Percentiles rank a stretch among this genome's conserved stretches.
Evolutionary conservation across 352 stramenopile genomes (phyloP).

Genomic region (Phytophthora pinifolia): DNA sequence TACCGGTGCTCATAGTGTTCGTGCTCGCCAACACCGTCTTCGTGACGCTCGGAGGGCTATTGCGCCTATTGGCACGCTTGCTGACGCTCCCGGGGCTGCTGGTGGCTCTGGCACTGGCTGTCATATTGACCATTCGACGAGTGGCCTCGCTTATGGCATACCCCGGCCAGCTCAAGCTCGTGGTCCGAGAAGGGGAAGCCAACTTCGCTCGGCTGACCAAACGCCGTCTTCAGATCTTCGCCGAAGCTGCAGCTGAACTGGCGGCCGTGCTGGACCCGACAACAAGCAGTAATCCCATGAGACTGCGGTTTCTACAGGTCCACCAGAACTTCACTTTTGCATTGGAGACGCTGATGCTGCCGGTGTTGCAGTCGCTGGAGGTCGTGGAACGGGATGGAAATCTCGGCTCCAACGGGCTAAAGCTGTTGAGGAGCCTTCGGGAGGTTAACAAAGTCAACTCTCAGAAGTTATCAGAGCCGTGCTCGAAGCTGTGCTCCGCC

Average conservation of each 20-base stretch:
- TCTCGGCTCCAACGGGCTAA: slow-evolving; percentile 47
- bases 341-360: slow-evolving; percentile 60
- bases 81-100: slow-evolving; percentile 59
- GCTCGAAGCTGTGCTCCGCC: slow-evolving; percentile 39
- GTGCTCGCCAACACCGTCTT: slow-evolving; percentile 59
- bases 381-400: slow-evolving; percentile 40
- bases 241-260: slow-evolving; percentile 61
- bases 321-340: slow-evolving; percentile 73
- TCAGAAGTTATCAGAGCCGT: slow-evolving; percentile 34
- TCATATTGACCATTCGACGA: slow-evolving; percentile 42
- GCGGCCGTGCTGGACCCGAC: slow-evolving; percentile 35
- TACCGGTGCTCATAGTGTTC: slow-evolving; percentile 53
- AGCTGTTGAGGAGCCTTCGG: slow-evolving; percentile 42
- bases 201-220: slow-evolving; percentile 76
- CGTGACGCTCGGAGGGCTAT: slow-evolving; percentile 53
- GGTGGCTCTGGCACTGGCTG: slow-evolving; percentile 37
- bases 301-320: slow-evolving; percentile 60
- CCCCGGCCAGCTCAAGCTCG: slow-evolving; percentile 71
- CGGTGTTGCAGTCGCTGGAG: slow-evolving; percentile 59
- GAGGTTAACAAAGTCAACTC: slow-evolving; percentile 43
- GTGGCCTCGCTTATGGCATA: slow-evolving; percentile 66
- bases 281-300: slow-evolving; percentile 19
- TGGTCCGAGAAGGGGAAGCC: slow-evolving; percentile 78
- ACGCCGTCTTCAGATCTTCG: slow-evolving; percentile 66
- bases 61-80: slow-evolving; percentile 46